Conservation (phyloP, 2,329 filamentous ascomycete genomes). For the Xylariaceae sp. region DNA sequence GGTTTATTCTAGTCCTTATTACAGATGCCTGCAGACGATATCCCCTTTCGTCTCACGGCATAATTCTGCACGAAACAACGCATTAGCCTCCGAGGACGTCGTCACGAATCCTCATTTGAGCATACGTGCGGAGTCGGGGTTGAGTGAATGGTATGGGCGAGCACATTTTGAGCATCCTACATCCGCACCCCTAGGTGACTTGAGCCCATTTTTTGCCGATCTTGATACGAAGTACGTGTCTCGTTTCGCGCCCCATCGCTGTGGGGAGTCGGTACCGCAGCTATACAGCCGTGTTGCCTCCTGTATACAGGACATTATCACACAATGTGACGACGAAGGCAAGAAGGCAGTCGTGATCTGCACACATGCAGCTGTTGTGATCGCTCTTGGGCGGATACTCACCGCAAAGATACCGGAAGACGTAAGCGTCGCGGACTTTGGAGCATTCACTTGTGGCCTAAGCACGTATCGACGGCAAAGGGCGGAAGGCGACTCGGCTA, state of each 20-base stretch:
- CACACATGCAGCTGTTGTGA: slow-evolving; percentile 85
- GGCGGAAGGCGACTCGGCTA: not conserved
- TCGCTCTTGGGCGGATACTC: slow-evolving; percentile 76
- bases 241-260: slow-evolving; percentile 62
- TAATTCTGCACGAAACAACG: slow-evolving; percentile 18
- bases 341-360: slow-evolving; percentile 71
- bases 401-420: slow-evolving; percentile 73
- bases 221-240: slow-evolving; percentile 56
- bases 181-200: slow-evolving; percentile 60
- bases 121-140: slow-evolving; percentile 53
- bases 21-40: slow-evolving; percentile 82
- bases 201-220: slow-evolving; percentile 65
- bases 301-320: slow-evolving; percentile 65
- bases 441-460: slow-evolving; percentile 77
- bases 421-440: slow-evolving; percentile 72
- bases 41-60: slow-evolving; percentile 58
- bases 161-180: slow-evolving; percentile 81
- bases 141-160: slow-evolving; percentile 87
- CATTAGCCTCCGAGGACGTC: slow-evolving; percentile 7
- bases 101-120: slow-evolving; percentile 28
- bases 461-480: slow-evolving; percentile 53
- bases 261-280: slow-evolving; percentile 74
- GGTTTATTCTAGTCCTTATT: slow-evolving; percentile 83
- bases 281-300: slow-evolving; percentile 76
- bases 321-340: slow-evolving; percentile 66